Conservation (phyloP, 345 rosid genomes). For the Eucalyptus brandiana region DNA sequence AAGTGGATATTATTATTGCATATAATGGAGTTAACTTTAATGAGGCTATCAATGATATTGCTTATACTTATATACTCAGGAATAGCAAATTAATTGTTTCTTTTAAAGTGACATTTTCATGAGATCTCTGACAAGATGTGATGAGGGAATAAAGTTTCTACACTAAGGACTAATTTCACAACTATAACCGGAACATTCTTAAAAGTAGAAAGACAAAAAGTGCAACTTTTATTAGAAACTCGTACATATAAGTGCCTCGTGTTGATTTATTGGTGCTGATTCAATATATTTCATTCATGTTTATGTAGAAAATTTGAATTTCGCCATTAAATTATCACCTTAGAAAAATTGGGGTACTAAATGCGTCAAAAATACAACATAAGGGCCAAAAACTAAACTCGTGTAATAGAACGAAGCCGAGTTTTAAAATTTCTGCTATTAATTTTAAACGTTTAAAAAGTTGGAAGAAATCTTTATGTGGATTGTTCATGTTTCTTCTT, state of each 20-base stretch:
- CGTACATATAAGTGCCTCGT: background rate
- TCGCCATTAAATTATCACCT: background rate
- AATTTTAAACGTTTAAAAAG: background rate
- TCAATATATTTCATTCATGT: background rate
- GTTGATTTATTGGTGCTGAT: background rate
- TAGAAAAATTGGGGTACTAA: background rate
- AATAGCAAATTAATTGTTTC: background rate
- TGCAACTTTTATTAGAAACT: background rate
- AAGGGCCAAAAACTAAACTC: background rate
- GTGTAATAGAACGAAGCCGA: fast-evolving
- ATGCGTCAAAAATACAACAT: background rate
- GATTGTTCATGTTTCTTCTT: background rate
- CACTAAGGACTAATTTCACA: background rate
- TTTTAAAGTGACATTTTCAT: background rate
- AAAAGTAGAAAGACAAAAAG: background rate
- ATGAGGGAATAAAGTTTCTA: background rate
- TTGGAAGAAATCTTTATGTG: background rate
- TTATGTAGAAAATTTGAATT: background rate
- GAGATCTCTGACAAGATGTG: background rate
- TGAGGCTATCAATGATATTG: background rate
- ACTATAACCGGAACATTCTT: background rate
- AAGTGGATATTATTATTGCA: background rate
- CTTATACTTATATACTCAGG: background rate
- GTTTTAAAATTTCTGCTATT: background rate
- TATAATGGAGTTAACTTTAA: background rate